Evolutionary conservation across 2,329 filamentous ascomycete species (phyloP).

Genomic region (Chrysoporthe austroafricana): DNA sequence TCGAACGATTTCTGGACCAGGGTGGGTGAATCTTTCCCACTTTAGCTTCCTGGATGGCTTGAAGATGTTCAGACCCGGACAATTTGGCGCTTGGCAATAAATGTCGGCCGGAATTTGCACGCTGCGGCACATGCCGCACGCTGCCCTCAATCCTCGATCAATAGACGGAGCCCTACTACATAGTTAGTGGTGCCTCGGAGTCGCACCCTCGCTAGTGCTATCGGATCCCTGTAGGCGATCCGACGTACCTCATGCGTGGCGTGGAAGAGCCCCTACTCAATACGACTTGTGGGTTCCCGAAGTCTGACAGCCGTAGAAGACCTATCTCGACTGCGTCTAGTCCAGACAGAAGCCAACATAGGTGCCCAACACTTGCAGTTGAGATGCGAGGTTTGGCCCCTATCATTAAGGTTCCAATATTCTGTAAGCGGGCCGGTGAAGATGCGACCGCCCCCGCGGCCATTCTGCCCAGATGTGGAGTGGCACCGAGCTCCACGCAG

Average conservation of each 20-base stretch:
- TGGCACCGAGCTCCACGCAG: neutral
- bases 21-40: slow-evolving; percentile 9
- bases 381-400: slow-evolving; percentile 7
- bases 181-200: neutral
- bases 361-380: too few relatives aligned
- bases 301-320: neutral
- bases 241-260: neutral
- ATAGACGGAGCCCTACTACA: neutral
- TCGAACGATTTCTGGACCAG: slow-evolving; percentile 20
- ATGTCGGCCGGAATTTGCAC: neutral
- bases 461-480: neutral
- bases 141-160: neutral
- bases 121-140: too few relatives aligned
- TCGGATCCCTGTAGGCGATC: neutral
- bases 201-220: neutral
- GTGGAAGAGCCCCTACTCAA: neutral
- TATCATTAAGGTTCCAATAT: neutral
- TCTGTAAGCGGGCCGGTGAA: neutral
- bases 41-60: neutral
- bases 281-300: neutral
- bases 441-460: neutral
- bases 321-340: neutral
- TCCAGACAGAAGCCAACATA: neutral
- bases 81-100: neutral
- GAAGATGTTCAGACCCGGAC: neutral